Evolutionary conservation across 1,284 basidiomycete species (phyloP), one percentile per base, ranked within the genome.

Genomic region (Ceratobasidium sp.): DNA sequence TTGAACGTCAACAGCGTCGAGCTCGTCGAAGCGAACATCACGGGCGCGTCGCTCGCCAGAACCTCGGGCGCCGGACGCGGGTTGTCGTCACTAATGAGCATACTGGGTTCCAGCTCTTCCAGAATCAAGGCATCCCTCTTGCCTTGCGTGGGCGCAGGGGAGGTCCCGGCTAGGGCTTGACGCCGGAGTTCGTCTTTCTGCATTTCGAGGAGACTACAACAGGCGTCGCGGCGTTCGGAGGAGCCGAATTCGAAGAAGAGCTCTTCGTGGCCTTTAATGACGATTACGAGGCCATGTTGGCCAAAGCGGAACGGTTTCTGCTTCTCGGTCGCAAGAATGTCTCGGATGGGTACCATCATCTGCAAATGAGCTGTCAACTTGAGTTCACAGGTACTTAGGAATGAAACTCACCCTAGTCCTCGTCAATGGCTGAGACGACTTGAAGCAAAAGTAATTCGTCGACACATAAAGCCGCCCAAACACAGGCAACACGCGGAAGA

Each of bases 1-100:
- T 95, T 96, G 85, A 98, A 98, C 9, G 95, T 97, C 76, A 98
- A 82, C 82, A 97, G 96, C 0, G 96, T 96, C 7, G 93, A 95
- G 0, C 92, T 93, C n/a, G 92, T 88, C 41, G 93, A 96, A 4
- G 91, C 93, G 81, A 98, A 98, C 93, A 98, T 95, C 41, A 94
- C 88, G 11, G 64, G 64, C n/a, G 93, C 89, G 1, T 93, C 91
- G 32, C 91, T 78, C 2, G 90, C 90, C 66, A 91, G 89, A 1
- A 87, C 83, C 58, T 90, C 89, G 2, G 85, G 83, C 18, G 83
- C 78, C 23, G 84, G 83, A 44, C 80, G 79, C 28, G 84, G 80
- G 35, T 55, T 62, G 16, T 84, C 83, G 63, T 80, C 81, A 41
- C 79, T 78, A 16, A 80, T 76, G 6, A 85, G 79, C 32, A 81